These are phyloP conservation scores for Panaeolus cyanescens DNA, from an alignment of 768 basidiomycete species.

Conservation along the genomic window DNA sequence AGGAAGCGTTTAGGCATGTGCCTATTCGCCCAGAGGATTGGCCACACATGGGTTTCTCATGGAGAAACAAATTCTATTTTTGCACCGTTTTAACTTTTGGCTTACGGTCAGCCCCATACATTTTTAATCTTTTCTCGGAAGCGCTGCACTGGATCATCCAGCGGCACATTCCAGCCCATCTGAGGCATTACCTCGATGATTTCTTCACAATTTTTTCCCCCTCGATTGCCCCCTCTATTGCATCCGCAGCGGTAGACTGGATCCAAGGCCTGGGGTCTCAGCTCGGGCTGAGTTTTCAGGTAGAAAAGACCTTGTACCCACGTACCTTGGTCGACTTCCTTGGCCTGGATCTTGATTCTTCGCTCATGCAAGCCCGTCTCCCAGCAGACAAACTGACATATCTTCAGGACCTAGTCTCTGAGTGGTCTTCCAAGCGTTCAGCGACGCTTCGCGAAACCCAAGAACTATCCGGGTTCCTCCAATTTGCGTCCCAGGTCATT, in stretches of 20 bases:
- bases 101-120: slow-evolving; percentile 33
- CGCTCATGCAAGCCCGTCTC: slow-evolving; percentile 33
- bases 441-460: slow-evolving; percentile 28
- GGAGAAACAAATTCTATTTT: slow-evolving; percentile 28
- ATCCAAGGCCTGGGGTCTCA: slow-evolving; percentile 22
- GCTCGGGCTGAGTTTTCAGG: slow-evolving; percentile 27
- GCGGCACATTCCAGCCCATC: slow-evolving; percentile 27
- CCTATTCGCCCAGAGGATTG: slow-evolving; percentile 29
- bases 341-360: slow-evolving; percentile 18
- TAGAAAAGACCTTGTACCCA: slow-evolving; percentile 12
- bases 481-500: slow-evolving; percentile 37
- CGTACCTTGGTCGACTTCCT: slow-evolving; percentile 22
- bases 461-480: slow-evolving; percentile 32
- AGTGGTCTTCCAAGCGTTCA: slow-evolving; percentile 18
- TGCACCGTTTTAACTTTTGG: slow-evolving; percentile 34
- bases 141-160: slow-evolving; percentile 41
- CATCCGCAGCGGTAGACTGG: slow-evolving; percentile 27
- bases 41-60: slow-evolving; percentile 33
- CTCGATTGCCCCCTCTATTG: neutral
- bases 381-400: slow-evolving; percentile 30
- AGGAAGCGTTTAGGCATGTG: slow-evolving; percentile 38
- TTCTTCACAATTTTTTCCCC: slow-evolving; percentile 30
- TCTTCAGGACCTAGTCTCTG: slow-evolving; percentile 20
- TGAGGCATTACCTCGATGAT: slow-evolving; percentile 37
- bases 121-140: slow-evolving; percentile 42